phyloP scores from a whole-genome alignment of 75 land plant genomes.

The Selaginella tamariscina region DNA sequence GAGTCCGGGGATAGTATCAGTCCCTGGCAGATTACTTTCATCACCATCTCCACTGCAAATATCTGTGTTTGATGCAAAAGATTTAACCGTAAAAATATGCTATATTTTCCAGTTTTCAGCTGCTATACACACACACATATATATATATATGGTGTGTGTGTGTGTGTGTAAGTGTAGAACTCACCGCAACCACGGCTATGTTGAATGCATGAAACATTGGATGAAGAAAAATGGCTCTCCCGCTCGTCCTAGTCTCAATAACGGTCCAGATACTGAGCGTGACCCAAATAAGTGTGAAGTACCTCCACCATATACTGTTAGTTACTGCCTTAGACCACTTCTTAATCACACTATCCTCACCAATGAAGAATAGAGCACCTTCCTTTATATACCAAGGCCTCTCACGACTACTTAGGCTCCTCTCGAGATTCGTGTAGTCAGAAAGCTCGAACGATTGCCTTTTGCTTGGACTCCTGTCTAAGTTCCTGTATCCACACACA shows the following conservation, averaged over 20 bases:
- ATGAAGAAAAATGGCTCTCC: neutral
- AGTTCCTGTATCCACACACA: neutral
- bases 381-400: conserved; percentile 26
- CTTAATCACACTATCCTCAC: conserved; percentile 6
- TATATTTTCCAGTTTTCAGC: too few species aligned
- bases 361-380: conserved; percentile 19
- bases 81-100: too few species aligned
- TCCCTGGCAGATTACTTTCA: conserved; percentile 26
- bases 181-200: too few species aligned
- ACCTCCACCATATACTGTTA: neutral
- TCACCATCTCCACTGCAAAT: conserved; percentile 16
- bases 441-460: conserved; percentile 18
- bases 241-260: neutral
- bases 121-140: too few species aligned
- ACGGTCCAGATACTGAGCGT: neutral
- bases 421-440: conserved; percentile 24
- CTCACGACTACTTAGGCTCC: conserved; percentile 2
- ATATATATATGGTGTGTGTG: too few species aligned
- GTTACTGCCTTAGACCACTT: neutral
- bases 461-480: neutral
- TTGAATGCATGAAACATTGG: neutral
- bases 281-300: neutral
- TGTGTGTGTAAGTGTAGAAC: too few species aligned
- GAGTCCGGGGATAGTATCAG: conserved; percentile 26
- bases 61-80: too few species aligned